Base-by-base conservation (phyloP, 2,329 filamentous ascomycete species). In the Ampelomyces quisqualis region DNA sequence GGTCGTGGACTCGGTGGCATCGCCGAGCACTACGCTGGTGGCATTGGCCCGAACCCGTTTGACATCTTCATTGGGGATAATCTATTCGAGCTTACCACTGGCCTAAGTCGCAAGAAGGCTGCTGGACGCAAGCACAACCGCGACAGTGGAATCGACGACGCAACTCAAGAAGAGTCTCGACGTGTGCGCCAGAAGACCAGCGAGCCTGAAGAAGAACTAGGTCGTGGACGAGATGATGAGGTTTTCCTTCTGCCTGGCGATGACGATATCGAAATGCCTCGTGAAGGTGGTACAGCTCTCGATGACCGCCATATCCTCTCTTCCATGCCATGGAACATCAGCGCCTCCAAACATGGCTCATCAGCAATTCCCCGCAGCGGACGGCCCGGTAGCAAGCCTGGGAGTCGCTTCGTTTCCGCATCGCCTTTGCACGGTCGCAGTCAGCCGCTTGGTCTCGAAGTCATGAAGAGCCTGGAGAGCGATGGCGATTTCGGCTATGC, bases 261-360 rank as follows among this genome's bases (percentile, higher is more conserved):
- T 7, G 58, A 73, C 49, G 78, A 78, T 7, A 65, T 85, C 14
- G 89, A 94, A 64, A 67, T 88, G 17, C 86, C 84, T 14, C 81
- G 88, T 67, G 80, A 87, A 28, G 85, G 79, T 1, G 78, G 75
- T 1, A 76, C 79, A 1, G 78, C 80, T 6, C 76, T 93, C 38
- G 79, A 81, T 4, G 86, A 94, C 43, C 79, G 84, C 38, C 78
- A 84, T 33, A 77, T 79, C 19, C 79, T 80, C 17, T 80, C 77
- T 4, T 70, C 77, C n/a, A 81, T 86, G 75, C 84, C 84, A 8
- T 87, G 84, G 84, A 86, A 86, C 49, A 69, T 77, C 30, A 79
- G 74, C 6, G 74, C 77, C 3, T 81, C 79, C 2, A 58, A 75
- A 4, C 72, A 75, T 37, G 76, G 76, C 37, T 82, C 79, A 26